These are phyloP conservation scores for Leucogyrophana mollusca DNA, from an alignment of 768 basidiomycete species.

Conservation along the genomic window DNA sequence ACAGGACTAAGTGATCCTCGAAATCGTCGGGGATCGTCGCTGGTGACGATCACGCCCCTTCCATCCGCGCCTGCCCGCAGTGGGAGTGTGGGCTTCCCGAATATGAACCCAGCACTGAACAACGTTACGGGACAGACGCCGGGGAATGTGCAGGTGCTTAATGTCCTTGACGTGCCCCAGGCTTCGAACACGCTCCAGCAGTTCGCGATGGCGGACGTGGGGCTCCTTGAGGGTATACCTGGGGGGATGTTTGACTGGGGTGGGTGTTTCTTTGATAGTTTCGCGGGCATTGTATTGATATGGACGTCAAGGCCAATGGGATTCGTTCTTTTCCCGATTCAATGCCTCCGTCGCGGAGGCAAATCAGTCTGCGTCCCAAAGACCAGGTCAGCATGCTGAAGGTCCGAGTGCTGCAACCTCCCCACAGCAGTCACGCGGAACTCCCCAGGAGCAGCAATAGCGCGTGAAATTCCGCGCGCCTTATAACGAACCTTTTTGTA, in stretches of 20 bases:
- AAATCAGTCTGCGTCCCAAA: constrained; percentile 3
- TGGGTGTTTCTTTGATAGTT: no score
- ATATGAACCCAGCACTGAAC: constrained; percentile 80
- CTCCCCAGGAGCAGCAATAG: background rate
- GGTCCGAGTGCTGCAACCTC: background rate
- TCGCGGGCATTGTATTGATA: no score
- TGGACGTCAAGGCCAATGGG: constrained; percentile 79
- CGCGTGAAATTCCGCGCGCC: background rate
- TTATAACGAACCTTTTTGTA: background rate
- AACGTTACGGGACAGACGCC: constrained; percentile 30
- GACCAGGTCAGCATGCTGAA: background rate
- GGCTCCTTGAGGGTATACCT: constrained; percentile 76
- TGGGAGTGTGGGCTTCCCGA: constrained; percentile 40
- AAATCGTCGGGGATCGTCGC: constrained; percentile 29
- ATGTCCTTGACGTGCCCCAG: constrained; percentile 64
- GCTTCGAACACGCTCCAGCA: constrained; percentile 57
- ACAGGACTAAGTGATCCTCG: constrained; percentile 13
- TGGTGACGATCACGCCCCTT: constrained; percentile 60
- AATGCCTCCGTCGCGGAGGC: constrained; percentile 12
- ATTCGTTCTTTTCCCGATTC: constrained; percentile 74
- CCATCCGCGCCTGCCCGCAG: constrained; percentile 23
- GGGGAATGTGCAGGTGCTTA: constrained; percentile 73
- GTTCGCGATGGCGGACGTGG: constrained; percentile 63
- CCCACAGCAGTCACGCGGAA: background rate
- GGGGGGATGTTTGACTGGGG: constrained; percentile 89